Percentiles rank a stretch among this genome's conserved stretches.
Conservation (phyloP, 164 flowering plant genomes). For the Kalanchoe fedtschenkoi region DNA sequence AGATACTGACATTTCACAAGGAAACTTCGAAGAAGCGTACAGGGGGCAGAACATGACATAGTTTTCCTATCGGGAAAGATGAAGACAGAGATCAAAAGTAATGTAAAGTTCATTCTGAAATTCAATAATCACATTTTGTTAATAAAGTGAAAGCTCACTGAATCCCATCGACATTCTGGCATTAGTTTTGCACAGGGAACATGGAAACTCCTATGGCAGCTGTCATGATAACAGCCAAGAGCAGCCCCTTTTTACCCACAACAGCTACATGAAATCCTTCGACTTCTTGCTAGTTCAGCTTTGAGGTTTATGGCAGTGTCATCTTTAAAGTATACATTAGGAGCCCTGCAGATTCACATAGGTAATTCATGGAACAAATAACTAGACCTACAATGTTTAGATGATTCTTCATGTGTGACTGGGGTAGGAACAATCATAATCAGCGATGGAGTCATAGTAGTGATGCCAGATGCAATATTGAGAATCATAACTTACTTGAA, state of each 20-base stretch:
- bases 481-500: too few species aligned
- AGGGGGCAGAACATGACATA: constrained; percentile 92
- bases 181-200: constrained; percentile 75
- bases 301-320: constrained; percentile 70
- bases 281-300: constrained; percentile 68
- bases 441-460: too few species aligned
- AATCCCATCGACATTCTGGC: constrained; percentile 80
- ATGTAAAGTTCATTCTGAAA: background rate
- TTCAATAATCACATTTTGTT: constrained; percentile 2
- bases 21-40: constrained; percentile 57
- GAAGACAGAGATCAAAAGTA: background rate
- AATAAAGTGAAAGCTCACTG: too few species aligned
- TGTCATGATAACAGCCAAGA: constrained; percentile 84
- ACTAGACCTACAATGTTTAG: background rate
- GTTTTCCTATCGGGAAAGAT: constrained; percentile 47
- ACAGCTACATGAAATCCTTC: constrained; percentile 60
- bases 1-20: constrained; percentile 34
- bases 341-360: constrained; percentile 62
- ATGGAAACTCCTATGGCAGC: constrained; percentile 89
- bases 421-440: too few species aligned
- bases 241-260: constrained; percentile 94
- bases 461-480: too few species aligned
- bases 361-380: background rate
- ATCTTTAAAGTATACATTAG: constrained; percentile 78
- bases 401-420: too few species aligned